These are phyloP conservation scores for Candida manassasensis DNA, from an alignment of 805 yeast species.

Conservation along the genomic window DNA sequence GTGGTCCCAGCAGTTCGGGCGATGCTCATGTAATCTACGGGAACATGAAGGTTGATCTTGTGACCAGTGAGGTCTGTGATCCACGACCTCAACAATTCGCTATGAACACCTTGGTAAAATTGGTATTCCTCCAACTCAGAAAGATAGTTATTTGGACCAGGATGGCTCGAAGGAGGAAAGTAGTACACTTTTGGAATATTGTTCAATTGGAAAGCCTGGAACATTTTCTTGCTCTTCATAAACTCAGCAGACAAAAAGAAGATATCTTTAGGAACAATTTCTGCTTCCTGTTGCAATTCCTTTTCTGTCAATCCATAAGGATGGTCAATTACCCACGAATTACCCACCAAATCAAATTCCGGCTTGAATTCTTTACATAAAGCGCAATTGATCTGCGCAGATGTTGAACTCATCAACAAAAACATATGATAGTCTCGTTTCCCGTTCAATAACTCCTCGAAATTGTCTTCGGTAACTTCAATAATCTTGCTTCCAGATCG, in stretches of 20 bases:
- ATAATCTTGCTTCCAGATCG: conserved; percentile 17
- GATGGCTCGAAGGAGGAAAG: conserved; percentile 47
- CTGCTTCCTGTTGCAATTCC: conserved; percentile 34
- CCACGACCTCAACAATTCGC: conserved; percentile 33
- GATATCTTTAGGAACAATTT: conserved; percentile 27
- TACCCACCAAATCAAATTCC: conserved; percentile 53
- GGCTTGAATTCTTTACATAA: conserved; percentile 72
- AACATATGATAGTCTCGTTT: conserved; percentile 68
- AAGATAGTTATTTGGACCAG: conserved; percentile 24
- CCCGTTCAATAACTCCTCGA: conserved; percentile 50
- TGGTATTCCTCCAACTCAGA: conserved; percentile 35
- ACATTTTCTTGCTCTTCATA: conserved; percentile 48
- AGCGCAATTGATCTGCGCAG: conserved; percentile 69
- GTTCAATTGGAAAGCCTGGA: conserved; percentile 50
- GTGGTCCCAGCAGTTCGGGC: conserved; percentile 24
- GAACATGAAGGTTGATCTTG: conserved; percentile 33
- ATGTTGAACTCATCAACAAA: conserved; percentile 66
- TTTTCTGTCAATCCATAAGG: conserved; percentile 37
- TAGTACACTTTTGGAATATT: conserved; percentile 76
- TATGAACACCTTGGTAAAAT: conserved; percentile 44
- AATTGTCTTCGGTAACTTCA: conserved; percentile 55
- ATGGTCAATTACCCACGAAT: conserved; percentile 51
- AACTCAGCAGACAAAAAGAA: conserved; percentile 77
- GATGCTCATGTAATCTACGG: conserved; percentile 38
- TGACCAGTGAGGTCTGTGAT: conserved; percentile 29